Percentiles rank a stretch among this genome's conserved stretches.
These are phyloP conservation scores for Cyberlindnera maritima DNA, from an alignment of 805 yeast genomes.

Conservation along the genomic window DNA sequence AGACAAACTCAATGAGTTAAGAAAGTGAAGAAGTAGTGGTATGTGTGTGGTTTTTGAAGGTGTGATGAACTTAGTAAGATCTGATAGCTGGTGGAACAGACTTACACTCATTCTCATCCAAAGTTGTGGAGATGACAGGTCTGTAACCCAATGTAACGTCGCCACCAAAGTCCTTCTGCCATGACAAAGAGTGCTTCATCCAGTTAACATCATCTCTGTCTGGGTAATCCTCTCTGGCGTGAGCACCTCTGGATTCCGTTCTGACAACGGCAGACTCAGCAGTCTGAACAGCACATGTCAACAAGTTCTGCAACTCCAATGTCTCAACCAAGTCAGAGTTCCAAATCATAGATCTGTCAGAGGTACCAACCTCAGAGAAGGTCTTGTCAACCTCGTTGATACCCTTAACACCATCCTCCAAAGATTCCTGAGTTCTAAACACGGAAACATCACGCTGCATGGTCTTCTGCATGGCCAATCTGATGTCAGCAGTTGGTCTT, in stretches of 20 bases:
- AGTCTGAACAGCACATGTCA: slow-evolving; percentile 96
- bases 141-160: slow-evolving; percentile 79
- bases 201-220: slow-evolving; percentile 93
- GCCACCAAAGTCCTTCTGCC: slow-evolving; percentile 76
- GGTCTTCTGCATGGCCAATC: slow-evolving; percentile 89
- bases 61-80: slow-evolving; percentile 59
- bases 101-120: slow-evolving; percentile 91
- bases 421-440: slow-evolving; percentile 88
- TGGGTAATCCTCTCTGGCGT: slow-evolving; percentile 97
- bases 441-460: slow-evolving; percentile 98
- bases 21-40: not conserved
- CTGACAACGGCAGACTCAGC: slow-evolving; percentile 93
- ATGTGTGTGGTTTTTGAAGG: not conserved
- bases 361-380: slow-evolving; percentile 74
- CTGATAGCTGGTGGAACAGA: slow-evolving; percentile 97
- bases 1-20: not conserved
- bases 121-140: slow-evolving; percentile 74
- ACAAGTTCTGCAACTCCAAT: slow-evolving; percentile 90
- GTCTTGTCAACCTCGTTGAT: slow-evolving; percentile 73
- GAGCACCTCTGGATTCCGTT: slow-evolving; percentile 98
- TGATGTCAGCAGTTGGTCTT: slow-evolving; percentile 79
- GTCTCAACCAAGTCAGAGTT: slow-evolving; percentile 96
- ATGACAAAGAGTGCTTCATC: slow-evolving; percentile 96
- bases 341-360: slow-evolving; percentile 98
- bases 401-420: slow-evolving; percentile 86